Conservation (phyloP, 2,329 filamentous ascomycete genomes). For the Simplicillium aogashimaense region DNA sequence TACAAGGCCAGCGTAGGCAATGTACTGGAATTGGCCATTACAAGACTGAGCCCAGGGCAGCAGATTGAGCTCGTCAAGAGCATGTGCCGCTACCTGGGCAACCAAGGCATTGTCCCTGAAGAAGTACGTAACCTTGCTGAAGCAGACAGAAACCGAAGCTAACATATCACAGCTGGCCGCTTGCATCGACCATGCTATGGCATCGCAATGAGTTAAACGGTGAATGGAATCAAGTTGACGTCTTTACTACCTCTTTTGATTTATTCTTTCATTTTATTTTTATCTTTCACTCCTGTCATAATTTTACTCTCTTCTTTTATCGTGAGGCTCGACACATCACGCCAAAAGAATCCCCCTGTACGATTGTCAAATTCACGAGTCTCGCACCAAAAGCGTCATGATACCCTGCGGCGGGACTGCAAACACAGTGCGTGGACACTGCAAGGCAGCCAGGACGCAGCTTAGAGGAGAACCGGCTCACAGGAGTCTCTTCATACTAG, state of each 20-base stretch:
- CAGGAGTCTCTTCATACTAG: no score
- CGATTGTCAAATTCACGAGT: no score
- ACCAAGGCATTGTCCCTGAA: conserved; percentile 41
- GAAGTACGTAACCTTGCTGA: conserved; percentile 16
- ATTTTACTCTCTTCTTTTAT: no score
- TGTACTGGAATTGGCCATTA: conserved; percentile 86
- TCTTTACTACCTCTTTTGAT: not conserved
- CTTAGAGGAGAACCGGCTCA: no score
- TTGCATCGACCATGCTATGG: conserved; percentile 7
- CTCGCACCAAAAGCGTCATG: no score
- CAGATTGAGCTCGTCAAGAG: conserved; percentile 71
- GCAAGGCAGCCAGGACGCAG: no score
- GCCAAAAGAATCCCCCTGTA: no score
- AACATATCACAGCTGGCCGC: conserved; percentile 2
- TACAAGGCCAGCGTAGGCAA: conserved; percentile 77
- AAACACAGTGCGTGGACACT: no score
- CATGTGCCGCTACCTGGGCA: conserved; percentile 53
- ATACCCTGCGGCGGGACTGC: no score
- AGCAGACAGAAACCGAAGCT: no score
- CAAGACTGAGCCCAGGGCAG: conserved; percentile 76
- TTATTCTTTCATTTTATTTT: conserved; percentile 1
- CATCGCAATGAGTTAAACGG: conserved; percentile 1
- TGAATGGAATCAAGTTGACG: not conserved
- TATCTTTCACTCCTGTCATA: not conserved
- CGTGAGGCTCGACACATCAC: no score